Evolutionary conservation across 495 filamentous ascomycete species (phyloP).

Genomic region (Aspergillus biplanus): DNA sequence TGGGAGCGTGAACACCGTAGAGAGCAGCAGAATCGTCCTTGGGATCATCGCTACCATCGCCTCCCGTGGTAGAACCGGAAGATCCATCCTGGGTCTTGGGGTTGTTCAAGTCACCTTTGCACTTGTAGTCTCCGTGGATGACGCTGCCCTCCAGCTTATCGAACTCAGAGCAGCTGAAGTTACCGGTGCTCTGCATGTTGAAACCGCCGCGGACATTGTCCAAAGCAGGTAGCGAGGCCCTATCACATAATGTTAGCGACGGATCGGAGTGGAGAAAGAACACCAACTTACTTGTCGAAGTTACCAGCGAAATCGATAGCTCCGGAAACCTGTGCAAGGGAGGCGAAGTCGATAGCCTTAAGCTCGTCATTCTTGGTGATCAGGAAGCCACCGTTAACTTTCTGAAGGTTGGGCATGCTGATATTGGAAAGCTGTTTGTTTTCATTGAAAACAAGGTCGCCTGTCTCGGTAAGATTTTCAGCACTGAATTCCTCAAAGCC

Average conservation of each 20-base stretch:
- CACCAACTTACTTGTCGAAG: conserved; percentile 72
- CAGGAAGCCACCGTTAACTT: conserved; percentile 74
- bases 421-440: conserved; percentile 79
- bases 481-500: conserved; percentile 67
- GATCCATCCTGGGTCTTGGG: conserved; percentile 51
- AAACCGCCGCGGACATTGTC: conserved; percentile 82
- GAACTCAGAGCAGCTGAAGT: conserved; percentile 61
- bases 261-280: conserved; percentile 2
- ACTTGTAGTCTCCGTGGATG: conserved; percentile 68
- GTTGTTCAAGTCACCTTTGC: conserved; percentile 47
- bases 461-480: conserved; percentile 79
- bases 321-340: conserved; percentile 71
- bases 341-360: conserved; percentile 63
- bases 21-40: conserved; percentile 42
- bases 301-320: conserved; percentile 88
- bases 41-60: conserved; percentile 16
- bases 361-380: conserved; percentile 88
- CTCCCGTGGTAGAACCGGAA: conserved; percentile 41
- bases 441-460: conserved; percentile 77
- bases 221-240: conserved; percentile 69
- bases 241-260: conserved; percentile 39
- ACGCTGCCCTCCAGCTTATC: conserved; percentile 42
- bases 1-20: conserved; percentile 45
- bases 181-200: conserved; percentile 75
- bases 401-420: conserved; percentile 66